Conservation (phyloP, 768 basidiomycete species). For the Leccinum truebloodii region DNA sequence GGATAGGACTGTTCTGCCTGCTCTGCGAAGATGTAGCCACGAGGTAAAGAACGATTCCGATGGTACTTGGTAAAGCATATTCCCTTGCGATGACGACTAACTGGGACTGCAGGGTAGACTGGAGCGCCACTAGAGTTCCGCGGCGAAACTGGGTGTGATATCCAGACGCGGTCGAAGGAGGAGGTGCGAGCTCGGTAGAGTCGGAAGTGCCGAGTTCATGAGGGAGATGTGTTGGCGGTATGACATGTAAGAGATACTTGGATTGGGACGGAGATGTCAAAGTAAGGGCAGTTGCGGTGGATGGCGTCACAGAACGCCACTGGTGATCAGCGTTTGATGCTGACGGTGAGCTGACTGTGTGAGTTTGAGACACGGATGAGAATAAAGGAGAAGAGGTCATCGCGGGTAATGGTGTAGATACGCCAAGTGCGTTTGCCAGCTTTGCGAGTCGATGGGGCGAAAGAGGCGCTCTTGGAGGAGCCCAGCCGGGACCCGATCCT, state of each 20-base stretch:
- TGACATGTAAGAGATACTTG: constrained; percentile 78
- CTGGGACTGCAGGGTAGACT: constrained; percentile 82
- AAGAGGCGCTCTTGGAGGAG: constrained; percentile 68
- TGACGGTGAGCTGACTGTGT: constrained; percentile 20
- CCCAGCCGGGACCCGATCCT: constrained; percentile 41
- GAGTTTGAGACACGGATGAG: constrained; percentile 12
- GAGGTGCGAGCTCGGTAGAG: constrained; percentile 49
- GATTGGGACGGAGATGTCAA: constrained; percentile 46
- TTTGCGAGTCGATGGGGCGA: constrained; percentile 78
- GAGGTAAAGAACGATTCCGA: constrained; percentile 83
- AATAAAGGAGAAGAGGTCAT: constrained; percentile 27
- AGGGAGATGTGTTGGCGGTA: constrained; percentile 74
- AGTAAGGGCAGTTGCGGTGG: constrained; percentile 41
- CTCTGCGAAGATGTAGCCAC: constrained; percentile 42
- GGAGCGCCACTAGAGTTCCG: constrained; percentile 84
- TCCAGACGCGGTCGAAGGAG: constrained; percentile 62
- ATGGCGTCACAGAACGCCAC: constrained; percentile 54
- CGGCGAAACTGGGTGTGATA: constrained; percentile 79
- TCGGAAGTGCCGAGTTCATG: constrained; percentile 52
- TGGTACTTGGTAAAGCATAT: constrained; percentile 86
- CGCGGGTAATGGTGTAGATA: constrained; percentile 70
- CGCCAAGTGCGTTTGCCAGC: constrained; percentile 83
- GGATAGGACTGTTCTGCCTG: constrained; percentile 15
- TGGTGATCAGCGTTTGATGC: constrained; percentile 33
- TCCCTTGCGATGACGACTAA: constrained; percentile 88